Base-by-base conservation (phyloP, 257 asterid genomes). In the Fraxinus quadrangulata region DNA sequence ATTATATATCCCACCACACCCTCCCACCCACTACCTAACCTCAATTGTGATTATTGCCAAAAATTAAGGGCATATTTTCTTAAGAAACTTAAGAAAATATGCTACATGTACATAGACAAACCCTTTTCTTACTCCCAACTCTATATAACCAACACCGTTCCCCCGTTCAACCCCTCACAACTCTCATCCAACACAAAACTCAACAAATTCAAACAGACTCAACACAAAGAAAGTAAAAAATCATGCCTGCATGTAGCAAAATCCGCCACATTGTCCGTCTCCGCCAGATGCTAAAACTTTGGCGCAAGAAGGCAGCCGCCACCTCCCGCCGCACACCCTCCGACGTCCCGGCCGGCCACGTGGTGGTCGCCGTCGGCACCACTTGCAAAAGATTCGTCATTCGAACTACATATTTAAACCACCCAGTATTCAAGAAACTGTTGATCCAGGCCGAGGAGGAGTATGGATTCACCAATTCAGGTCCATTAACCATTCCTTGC, bases 401-500 rank as follows among this genome's bases (percentile, higher is more conserved):
- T 40, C 90, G 86, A 6, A 79, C 94, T 0, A 70, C 88, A 51
- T 80, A 85, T 77, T 78, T 89, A 70, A 89, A 89, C 79, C 90
- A 89, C 37, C 88, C 90, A 0, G 72, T 87, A 73, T 89, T 89
- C 70, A 84, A 75, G 82, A 84, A 83, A 71, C 83, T 89, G 1
- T 70, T 89, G 78, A 26, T 78, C 28, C 88, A 81, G 65, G 90
- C 92, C 1, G 94, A 87, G 81, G 94, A 89, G 71, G 92, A 84
- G 72, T 89, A 80, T 30, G 94, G 92, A 67, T 89, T 87, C 34
- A 42, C 81, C 10, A 89, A 83, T 31, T 67, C 82, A 5, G 94
- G 94, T 11, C 94, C 88, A 56, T 67, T 89, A 59, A 79, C 85
- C 33, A 87, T 89, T 77, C 94, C 94, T 16, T 89, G 94, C 63